Evolutionary conservation across 2,329 filamentous ascomycete genomes (phyloP).

Genomic region (Thielaviopsis ethacetica): DNA sequence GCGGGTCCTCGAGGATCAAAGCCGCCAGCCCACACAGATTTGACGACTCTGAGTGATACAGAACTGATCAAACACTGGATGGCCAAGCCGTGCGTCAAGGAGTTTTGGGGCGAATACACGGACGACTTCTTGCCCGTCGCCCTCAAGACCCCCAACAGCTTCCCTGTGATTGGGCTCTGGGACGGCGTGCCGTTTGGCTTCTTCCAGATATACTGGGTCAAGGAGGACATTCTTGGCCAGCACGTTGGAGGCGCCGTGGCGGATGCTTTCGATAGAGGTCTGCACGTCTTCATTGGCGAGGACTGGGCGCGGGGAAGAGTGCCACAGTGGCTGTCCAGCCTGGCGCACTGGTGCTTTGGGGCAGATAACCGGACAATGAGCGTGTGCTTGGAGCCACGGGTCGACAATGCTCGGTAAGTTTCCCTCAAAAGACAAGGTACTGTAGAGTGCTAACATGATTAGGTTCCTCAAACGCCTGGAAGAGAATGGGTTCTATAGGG

Average conservation of each 20-base stretch:
- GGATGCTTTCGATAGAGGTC: conserved; percentile 69
- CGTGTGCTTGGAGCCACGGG: conserved; percentile 72
- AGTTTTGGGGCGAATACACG: conserved; percentile 65
- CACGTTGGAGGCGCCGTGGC: conserved; percentile 44
- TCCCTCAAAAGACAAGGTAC: not conserved
- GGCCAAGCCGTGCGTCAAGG: conserved; percentile 63
- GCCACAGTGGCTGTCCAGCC: conserved; percentile 61
- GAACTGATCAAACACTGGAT: conserved; percentile 70
- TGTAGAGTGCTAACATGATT: not conserved
- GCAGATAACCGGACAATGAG: conserved; percentile 67
- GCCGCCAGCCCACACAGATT: conserved; percentile 22
- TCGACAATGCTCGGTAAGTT: conserved; percentile 75
- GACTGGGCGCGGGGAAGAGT: conserved; percentile 80
- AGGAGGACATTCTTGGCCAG: conserved; percentile 66
- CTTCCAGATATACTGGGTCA: conserved; percentile 97
- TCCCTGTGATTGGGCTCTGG: conserved; percentile 86
- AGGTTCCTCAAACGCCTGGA: conserved; percentile 45
- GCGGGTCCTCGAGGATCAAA: conserved; percentile 36
- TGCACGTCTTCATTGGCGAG: conserved; percentile 83
- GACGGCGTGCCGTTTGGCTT: conserved; percentile 92
- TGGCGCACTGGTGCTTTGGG: conserved; percentile 75
- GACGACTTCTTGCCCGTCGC: conserved; percentile 49
- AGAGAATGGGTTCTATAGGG: conserved; percentile 64
- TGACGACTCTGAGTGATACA: conserved; percentile 32
- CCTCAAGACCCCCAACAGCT: conserved; percentile 56